phyloP scores from a whole-genome alignment of 2,329 filamentous ascomycete genomes.

The Alternaria solani region DNA sequence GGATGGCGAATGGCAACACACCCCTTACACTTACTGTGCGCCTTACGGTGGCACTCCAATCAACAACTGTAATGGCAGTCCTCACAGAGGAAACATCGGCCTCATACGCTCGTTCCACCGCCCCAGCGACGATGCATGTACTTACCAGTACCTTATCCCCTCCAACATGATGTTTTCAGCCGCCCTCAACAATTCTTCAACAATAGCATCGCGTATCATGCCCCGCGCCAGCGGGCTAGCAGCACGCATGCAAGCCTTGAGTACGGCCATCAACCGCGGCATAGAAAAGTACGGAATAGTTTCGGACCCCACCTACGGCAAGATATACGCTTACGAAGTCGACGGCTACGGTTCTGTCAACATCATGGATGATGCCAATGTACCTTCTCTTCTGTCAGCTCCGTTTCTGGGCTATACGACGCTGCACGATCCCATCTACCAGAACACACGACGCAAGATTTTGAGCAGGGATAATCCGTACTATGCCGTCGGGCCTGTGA shows the following conservation, averaged over 20 bases:
- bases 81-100: conserved; percentile 57
- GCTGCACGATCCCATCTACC: conserved; percentile 51
- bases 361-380: conserved; percentile 76
- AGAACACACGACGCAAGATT: conserved; percentile 55
- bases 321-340: conserved; percentile 59
- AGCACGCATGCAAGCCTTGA: conserved; percentile 64
- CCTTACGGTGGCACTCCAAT: conserved; percentile 55
- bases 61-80: conserved; percentile 63
- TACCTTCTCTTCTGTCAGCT: conserved; percentile 71
- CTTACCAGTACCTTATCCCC: conserved; percentile 60
- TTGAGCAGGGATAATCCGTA: conserved; percentile 57
- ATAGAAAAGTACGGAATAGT: conserved; percentile 56
- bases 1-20: conserved; percentile 54
- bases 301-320: conserved; percentile 42
- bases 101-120: conserved; percentile 59
- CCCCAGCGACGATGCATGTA: conserved; percentile 60
- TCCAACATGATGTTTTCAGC: conserved; percentile 75
- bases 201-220: conserved; percentile 60
- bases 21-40: conserved; percentile 58
- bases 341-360: conserved; percentile 59
- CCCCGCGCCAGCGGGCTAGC: conserved; percentile 57
- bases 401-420: conserved; percentile 67
- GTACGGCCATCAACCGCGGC: conserved; percentile 53
- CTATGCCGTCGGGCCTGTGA: conserved; percentile 56
- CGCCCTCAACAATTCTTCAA: conserved; percentile 63